phyloP scores from a whole-genome alignment of 192 early-diverging fungal species.

The Umbelopsis vinacea region DNA sequence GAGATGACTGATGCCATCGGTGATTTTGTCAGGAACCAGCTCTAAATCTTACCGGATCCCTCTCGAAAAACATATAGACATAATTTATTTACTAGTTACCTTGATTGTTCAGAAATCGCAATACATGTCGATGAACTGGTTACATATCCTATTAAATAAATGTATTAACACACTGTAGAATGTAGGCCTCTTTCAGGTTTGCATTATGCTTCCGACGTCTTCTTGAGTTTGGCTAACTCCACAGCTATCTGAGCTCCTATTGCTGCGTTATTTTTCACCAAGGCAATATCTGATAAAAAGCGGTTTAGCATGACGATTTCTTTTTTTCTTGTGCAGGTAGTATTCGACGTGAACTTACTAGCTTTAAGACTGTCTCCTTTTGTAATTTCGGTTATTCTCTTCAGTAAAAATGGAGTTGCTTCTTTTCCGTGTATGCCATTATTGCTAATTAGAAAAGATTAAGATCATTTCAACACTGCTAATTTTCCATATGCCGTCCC shows the following conservation, averaged over 20 bases:
- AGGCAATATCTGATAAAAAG: conserved; percentile 73
- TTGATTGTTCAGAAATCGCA: no score
- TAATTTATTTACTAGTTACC: no score
- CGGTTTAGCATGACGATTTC: not conserved
- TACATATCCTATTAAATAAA: no score
- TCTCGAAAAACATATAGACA: no score
- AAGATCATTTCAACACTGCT: not conserved
- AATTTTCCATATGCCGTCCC: not conserved
- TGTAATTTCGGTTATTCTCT: conserved; percentile 83
- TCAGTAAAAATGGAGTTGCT: conserved; percentile 92
- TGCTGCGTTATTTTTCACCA: conserved; percentile 91
- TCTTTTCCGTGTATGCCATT: conserved; percentile 82
- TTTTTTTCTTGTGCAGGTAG: conserved; percentile 28
- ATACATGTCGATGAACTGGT: no score
- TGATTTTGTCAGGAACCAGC: not conserved
- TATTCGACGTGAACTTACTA: conserved; percentile 56
- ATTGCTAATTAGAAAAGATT: conserved; percentile 33
- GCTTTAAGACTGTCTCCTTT: conserved; percentile 77
- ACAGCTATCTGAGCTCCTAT: conserved; percentile 83
- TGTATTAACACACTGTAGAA: no score
- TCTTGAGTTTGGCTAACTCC: conserved; percentile 42
- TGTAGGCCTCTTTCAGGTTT: no score
- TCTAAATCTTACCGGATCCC: not conserved
- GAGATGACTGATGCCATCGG: not conserved
- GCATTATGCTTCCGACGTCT: not conserved